Evolutionary conservation across 805 yeast species (phyloP), one percentile per base, ranked within the genome.

Genomic region (Jamesozyma lodderae): DNA sequence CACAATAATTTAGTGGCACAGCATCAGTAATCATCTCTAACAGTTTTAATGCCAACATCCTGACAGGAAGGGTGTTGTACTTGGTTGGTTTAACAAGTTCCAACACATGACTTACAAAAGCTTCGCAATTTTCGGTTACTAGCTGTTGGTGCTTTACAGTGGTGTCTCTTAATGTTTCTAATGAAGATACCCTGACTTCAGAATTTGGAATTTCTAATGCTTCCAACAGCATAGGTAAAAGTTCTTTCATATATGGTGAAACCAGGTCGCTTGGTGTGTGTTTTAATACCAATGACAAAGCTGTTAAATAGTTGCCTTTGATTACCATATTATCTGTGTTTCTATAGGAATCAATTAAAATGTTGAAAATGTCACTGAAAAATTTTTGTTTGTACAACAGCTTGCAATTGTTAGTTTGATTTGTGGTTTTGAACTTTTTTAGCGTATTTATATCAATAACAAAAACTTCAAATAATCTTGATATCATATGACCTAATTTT

Each of bases 331-430:
- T 11, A 7, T 38, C 23, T 1, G 48, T 43, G 3, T 41, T 45
- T 25, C 61, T 58, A 53, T 71, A 77, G 4, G 68, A 69, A 0
- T 58, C 53, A 5, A 81, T 73, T 23, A 86, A 55, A 23, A 56
- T 57, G 0, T 82, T 81, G 5, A 84, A 66, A 1, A 77, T 62
- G 6, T 67, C 60, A 41, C 75, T 74, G 54, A 85, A 84, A 19
- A 83, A 68, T 45, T 78, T 77, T 53, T 92, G 97, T 55, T 85
- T 86, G 68, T 81, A 84, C 18, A 92, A 66, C 32, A 73, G 59
- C 41, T 82, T 72, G 15, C 80, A 71, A 41, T 77, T 75, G 38
- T 81, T 67, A 44, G 75, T 76, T 46, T 50, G 49, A 44, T 68
- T 25, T 51, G 54, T 46, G 53, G 66, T 56, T 44, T 62, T 66